Evolutionary conservation across 306 rosid species (phyloP).

Genomic region (Mimosa pudica): DNA sequence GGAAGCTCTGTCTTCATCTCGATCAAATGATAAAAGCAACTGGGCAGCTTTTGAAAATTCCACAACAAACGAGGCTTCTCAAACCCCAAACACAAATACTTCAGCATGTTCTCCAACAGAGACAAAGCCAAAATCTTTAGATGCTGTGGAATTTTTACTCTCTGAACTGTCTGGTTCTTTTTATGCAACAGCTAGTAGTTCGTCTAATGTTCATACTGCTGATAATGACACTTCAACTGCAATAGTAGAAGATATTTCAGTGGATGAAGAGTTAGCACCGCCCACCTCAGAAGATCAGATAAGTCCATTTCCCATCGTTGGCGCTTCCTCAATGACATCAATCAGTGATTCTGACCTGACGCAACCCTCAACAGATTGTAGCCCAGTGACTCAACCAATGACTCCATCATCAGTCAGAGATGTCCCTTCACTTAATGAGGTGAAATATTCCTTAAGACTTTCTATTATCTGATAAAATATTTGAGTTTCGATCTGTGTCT

Average conservation of each 20-base stretch:
- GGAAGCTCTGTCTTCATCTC: conserved; percentile 42
- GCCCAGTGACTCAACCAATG: conserved; percentile 37
- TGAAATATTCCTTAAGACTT: conserved; percentile 35
- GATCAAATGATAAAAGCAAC: conserved; percentile 40
- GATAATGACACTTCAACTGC: conserved; percentile 36
- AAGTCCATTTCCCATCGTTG: conserved; percentile 31
- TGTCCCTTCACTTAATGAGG: conserved; percentile 49
- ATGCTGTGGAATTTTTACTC: conserved; percentile 65
- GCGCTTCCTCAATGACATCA: conserved; percentile 36
- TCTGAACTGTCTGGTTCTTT: conserved; percentile 59
- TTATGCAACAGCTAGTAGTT: conserved; percentile 26
- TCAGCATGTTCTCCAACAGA: conserved; percentile 22
- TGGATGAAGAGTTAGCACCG: conserved; percentile 36
- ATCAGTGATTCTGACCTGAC: conserved; percentile 28
- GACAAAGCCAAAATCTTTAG: conserved; percentile 42
- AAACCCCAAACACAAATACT: conserved; percentile 43
- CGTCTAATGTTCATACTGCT: conserved; percentile 34
- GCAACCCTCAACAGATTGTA: conserved; percentile 36
- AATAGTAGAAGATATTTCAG: conserved; percentile 32
- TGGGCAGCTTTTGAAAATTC: conserved; percentile 54
- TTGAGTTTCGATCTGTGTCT: neutral
- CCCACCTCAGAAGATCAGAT: conserved; percentile 33
- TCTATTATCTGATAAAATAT: conserved; percentile 3
- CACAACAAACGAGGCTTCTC: conserved; percentile 8
- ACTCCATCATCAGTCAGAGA: conserved; percentile 23